Evolutionary conservation across 1,284 basidiomycete genomes (phyloP).

Genomic region (Marasmius fiardii): DNA sequence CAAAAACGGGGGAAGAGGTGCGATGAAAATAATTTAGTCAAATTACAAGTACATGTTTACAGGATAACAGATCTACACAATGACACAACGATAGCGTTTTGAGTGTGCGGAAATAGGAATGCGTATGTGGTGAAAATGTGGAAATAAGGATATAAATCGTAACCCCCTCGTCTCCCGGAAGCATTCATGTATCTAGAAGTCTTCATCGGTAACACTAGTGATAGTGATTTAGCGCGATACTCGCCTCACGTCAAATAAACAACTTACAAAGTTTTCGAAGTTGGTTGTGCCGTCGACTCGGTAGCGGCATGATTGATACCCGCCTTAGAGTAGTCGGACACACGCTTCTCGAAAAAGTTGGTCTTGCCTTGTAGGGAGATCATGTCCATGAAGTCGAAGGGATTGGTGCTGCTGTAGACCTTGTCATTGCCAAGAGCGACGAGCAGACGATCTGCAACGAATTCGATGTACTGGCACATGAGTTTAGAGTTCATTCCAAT

Average conservation of each 20-base stretch:
- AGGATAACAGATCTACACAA: background rate
- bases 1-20: too few relatives aligned
- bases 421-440: conserved; percentile 83
- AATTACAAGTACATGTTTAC: background rate
- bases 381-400: conserved; percentile 93
- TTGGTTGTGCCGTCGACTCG: background rate
- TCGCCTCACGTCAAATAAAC: background rate
- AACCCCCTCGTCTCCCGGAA: too few relatives aligned
- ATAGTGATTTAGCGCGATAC: background rate
- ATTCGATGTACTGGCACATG: conserved; percentile 85
- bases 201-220: background rate
- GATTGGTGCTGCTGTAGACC: conserved; percentile 74
- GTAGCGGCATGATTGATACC: conserved; percentile 25
- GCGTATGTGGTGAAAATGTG: background rate
- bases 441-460: conserved; percentile 81
- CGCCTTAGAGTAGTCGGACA: conserved; percentile 74
- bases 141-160: background rate
- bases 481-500: conserved; percentile 69
- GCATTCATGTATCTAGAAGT: background rate
- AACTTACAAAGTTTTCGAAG: conserved; percentile 1
- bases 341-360: conserved; percentile 86
- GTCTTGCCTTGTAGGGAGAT: conserved; percentile 88
- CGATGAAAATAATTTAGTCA: background rate
- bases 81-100: background rate
- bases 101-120: background rate